Conservation (phyloP, 2,329 filamentous ascomycete species). For the Ilyonectria sp. region DNA sequence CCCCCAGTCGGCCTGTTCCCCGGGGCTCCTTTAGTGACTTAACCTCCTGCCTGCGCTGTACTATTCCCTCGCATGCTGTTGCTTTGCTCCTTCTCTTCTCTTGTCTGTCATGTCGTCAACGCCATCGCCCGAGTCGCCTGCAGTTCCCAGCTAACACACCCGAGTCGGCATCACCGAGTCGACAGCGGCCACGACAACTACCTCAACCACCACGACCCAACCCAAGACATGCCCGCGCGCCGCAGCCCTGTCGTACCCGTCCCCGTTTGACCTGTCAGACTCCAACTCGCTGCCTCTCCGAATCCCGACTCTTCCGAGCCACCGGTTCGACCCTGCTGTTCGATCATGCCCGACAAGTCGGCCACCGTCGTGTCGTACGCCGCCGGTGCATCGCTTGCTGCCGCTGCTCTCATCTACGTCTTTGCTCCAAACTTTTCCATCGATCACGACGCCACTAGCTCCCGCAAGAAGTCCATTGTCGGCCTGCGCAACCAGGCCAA, state of each 20-base stretch:
- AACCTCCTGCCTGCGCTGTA: constrained; percentile 6
- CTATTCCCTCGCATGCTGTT: constrained; percentile 16
- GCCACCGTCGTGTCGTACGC: constrained; percentile 82
- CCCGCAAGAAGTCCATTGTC: constrained; percentile 88
- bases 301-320: constrained; percentile 43
- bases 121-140: constrained; percentile 16
- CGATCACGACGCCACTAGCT: constrained; percentile 80
- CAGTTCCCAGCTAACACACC: constrained; percentile 21
- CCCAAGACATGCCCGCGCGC: constrained; percentile 44
- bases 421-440: constrained; percentile 98
- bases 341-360: constrained; percentile 56
- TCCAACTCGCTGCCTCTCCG: constrained; percentile 31
- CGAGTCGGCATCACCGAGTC: background rate
- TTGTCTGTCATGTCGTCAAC: constrained; percentile 38
- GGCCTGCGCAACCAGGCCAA: constrained; percentile 93
- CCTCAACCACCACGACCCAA: background rate
- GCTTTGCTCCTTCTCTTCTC: background rate
- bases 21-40: constrained; percentile 22
- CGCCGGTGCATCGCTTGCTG: constrained; percentile 93
- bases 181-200: too few relatives aligned
- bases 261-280: constrained; percentile 45
- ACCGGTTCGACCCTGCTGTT: constrained; percentile 25
- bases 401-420: constrained; percentile 95
- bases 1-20: constrained; percentile 24
- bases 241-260: constrained; percentile 42